phyloP scores from a whole-genome alignment of 495 filamentous ascomycete genomes.

The Penicillium parvum region DNA sequence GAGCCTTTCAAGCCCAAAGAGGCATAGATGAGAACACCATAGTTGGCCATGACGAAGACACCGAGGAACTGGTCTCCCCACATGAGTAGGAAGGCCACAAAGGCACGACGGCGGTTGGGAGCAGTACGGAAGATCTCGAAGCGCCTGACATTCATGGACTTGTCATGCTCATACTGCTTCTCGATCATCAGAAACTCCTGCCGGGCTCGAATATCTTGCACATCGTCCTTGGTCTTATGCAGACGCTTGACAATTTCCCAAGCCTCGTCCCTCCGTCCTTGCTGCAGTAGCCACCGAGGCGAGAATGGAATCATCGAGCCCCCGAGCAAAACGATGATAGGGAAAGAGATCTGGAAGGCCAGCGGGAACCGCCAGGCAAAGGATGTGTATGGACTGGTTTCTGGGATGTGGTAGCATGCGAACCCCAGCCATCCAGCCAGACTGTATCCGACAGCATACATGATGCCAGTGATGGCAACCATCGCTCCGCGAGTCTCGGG shows the following conservation, averaged over 20 bases:
- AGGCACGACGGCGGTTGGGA: conserved; percentile 30
- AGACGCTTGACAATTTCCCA: conserved; percentile 21
- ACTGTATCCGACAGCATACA: conserved; percentile 29
- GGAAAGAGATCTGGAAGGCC: conserved; percentile 27
- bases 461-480: conserved; percentile 30
- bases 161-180: conserved; percentile 24
- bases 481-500: conserved; percentile 33
- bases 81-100: conserved; percentile 31
- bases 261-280: conserved; percentile 25
- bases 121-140: conserved; percentile 31
- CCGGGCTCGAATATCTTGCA: conserved; percentile 12
- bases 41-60: conserved; percentile 33
- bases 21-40: conserved; percentile 37
- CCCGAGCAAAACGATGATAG: conserved; percentile 27
- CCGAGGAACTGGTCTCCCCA: conserved; percentile 27
- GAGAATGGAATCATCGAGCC: conserved; percentile 25
- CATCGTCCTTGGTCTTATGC: conserved; percentile 14
- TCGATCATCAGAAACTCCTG: conserved; percentile 27
- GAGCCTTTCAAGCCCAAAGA: conserved; percentile 27
- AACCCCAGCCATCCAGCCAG: conserved; percentile 32
- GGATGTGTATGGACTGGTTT: conserved; percentile 6
- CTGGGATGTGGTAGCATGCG: conserved; percentile 23
- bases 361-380: conserved; percentile 36
- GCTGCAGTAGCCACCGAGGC: conserved; percentile 33
- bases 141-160: conserved; percentile 5